Conservation (phyloP, 257 asterid species). For the Solanum bulbocastanum region DNA sequence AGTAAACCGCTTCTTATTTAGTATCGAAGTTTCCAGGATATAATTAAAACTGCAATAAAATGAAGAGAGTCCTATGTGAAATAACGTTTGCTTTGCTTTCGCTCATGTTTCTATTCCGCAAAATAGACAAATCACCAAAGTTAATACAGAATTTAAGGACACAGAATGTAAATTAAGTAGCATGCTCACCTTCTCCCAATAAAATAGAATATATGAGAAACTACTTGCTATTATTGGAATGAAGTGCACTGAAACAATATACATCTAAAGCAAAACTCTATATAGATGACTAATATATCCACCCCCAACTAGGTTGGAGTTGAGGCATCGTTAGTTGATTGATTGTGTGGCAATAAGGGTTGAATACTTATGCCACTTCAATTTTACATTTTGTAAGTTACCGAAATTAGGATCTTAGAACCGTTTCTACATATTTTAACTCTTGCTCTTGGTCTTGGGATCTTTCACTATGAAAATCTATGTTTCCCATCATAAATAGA, state of each 20-base stretch:
- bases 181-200: background rate
- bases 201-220: background rate
- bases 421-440: background rate
- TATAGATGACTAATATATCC: fast-evolving
- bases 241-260: fast-evolving
- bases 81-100: background rate
- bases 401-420: background rate
- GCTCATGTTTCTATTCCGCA: background rate
- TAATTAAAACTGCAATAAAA: background rate
- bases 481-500: background rate
- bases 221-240: background rate
- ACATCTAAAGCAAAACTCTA: background rate
- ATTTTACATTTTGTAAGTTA: background rate
- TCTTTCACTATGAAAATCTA: background rate
- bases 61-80: background rate
- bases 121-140: background rate
- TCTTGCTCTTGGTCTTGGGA: background rate
- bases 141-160: background rate
- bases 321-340: background rate
- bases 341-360: background rate
- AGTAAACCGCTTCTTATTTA: background rate
- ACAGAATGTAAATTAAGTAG: background rate
- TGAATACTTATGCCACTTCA: background rate
- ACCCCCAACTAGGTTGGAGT: background rate
- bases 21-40: background rate